Base-by-base conservation (phyloP, 2,329 filamentous ascomycete species). In the Arthrobotrys megalospora region DNA sequence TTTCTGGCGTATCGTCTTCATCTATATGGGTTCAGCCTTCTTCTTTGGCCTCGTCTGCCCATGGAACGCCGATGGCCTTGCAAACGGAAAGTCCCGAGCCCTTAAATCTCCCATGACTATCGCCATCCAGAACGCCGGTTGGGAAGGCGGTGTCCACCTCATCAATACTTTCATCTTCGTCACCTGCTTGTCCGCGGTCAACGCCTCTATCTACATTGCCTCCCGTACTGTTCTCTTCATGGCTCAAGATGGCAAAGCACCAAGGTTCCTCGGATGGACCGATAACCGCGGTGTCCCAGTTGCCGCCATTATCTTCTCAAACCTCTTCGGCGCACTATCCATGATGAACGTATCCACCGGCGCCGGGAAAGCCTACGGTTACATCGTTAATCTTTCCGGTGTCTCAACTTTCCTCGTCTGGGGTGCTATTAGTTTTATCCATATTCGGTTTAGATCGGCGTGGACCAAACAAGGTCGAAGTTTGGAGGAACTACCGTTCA, bases 11-110 rank as follows among this genome's bases (percentile, higher is more conserved):
- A 92, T 94, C 80, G 87, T 93, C 64, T 85, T 88, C 67, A 62
- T 91, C 73, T 90, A 91, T 62, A 90, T 93, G 87, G 91, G 91
- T 41, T 88, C 88, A 7, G 91, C 91, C 36, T 89, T 93, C 82
- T 93, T 93, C 85, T 92, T 92, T 76, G 91, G 92, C 7, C 86
- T 95, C 1, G 91, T 91, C 0, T 92, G 91, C 80, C 91, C 91
- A 0, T 89, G 90, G 78, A 89, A 93, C 80, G 89, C 90, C 0
- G 84, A 87, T 2, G 88, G 88, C 0, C 87, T 94, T 0, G 86
- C 92, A 47, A 89, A 89, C 32, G 89, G 88, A 3, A 84, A 83
- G 2, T 90, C 88, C 69, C 88, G 90, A 72, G 90, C 91, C 0
- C 86, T 93, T 28, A 88, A 91, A 83, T 92, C 90, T 19, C 91